These are phyloP conservation scores for Malassezia equina DNA, from an alignment of 1,284 basidiomycete genomes.

Conservation along the genomic window DNA sequence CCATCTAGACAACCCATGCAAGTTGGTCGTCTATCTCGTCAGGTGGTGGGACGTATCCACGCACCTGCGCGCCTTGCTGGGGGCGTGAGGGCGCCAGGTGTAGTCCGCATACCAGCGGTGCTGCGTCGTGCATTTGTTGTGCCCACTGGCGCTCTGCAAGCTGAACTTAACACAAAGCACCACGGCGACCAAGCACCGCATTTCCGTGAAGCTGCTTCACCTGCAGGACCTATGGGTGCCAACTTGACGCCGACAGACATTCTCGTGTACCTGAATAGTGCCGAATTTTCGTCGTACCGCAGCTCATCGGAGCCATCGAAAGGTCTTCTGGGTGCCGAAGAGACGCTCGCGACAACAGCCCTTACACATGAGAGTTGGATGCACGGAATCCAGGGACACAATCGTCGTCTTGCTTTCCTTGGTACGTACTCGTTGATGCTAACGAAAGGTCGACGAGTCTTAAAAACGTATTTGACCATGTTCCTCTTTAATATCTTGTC, in stretches of 20 bases:
- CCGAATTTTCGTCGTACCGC: conserved; percentile 15
- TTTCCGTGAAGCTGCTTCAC: background rate
- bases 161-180: background rate
- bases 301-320: conserved; percentile 9
- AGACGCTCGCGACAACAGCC: conserved; percentile 25
- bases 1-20: background rate
- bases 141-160: background rate
- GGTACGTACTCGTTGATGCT: conserved; percentile 9
- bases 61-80: background rate
- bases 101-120: background rate
- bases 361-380: conserved; percentile 41
- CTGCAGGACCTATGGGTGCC: background rate
- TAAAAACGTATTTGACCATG: conserved; percentile 36
- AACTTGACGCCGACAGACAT: conserved; percentile 15
- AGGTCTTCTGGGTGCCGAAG: conserved; percentile 23
- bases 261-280: conserved; percentile 20
- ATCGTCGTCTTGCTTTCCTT: conserved; percentile 38
- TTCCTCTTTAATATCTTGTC: conserved; percentile 28
- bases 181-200: background rate
- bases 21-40: background rate
- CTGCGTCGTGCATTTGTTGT: background rate
- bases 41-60: background rate
- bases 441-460: conserved; percentile 24
- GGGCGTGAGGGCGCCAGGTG: background rate
- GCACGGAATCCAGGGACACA: conserved; percentile 32